These are phyloP conservation scores for Secale cereale DNA, from an alignment of 176 grass and related monocot species.

Conservation along the genomic window DNA sequence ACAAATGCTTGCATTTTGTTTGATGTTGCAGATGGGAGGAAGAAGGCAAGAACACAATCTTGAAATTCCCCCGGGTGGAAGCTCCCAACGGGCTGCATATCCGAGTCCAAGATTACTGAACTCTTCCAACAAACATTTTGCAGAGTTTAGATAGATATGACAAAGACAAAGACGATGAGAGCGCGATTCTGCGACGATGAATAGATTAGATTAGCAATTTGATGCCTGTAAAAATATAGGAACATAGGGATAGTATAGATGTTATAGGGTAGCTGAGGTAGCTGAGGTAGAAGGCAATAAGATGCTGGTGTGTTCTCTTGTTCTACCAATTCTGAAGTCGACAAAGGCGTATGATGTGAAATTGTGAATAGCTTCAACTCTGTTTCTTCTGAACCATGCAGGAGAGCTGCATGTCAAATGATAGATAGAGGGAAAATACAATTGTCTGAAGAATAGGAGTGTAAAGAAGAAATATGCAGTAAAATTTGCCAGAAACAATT, in stretches of 20 bases:
- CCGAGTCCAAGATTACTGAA: slow-evolving; percentile 57
- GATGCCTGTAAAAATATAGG: slow-evolving; percentile 34
- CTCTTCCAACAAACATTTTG: slow-evolving; percentile 27
- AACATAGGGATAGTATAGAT: slow-evolving; percentile 37
- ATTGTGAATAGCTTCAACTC: no score
- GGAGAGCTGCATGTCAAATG: no score
- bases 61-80: slow-evolving; percentile 86
- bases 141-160: slow-evolving; percentile 34
- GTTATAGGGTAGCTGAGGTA: slow-evolving; percentile 28
- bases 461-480: no score
- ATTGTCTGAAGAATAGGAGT: no score
- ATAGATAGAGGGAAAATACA: no score
- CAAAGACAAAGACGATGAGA: neutral
- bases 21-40: slow-evolving; percentile 83
- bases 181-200: no score
- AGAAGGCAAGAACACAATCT: slow-evolving; percentile 64
- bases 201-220: neutral
- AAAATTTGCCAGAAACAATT: no score
- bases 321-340: no score
- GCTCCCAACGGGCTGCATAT: slow-evolving; percentile 90
- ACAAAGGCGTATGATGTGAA: no score
- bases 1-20: neutral
- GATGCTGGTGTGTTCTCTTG: slow-evolving; percentile 33
- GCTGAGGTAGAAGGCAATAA: slow-evolving; percentile 8
- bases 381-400: no score